Evolutionary conservation across 176 grass and related monocot genomes (phyloP), one percentile per base, ranked within the genome.

Genomic region (Carex littledalei): DNA sequence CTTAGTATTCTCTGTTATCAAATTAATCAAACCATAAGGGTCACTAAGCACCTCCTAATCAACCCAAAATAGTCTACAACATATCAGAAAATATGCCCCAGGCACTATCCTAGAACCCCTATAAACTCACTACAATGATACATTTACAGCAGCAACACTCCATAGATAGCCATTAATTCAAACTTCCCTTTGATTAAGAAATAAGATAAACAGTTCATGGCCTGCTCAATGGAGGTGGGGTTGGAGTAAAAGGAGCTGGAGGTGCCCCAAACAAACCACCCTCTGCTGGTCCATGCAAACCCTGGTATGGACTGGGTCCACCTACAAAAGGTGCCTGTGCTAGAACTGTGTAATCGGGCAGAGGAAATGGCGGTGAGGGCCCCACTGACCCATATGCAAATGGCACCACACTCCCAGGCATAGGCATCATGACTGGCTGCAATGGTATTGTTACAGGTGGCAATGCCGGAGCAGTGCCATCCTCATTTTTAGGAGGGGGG

Each of bases 171-270:
- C 39, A 50, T 74, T 50, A 69, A 50, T 50, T 49, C 13, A 22
- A 74, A 74, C 6, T 74, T 6, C 8, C 8, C 18, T 22, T 49
- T 74, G 20, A 74, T 45, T 47, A 74, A 72, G 18, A 49, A 4
- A n/a, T 47, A 49, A 49, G 41, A 50, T 10, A 61, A 60, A 41
- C n/a, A 77, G 20, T 16, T 83, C 80, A 83, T 50, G 80, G 80
- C 43, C 80, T 39, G 80, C 39, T 83, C 80, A 83, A 54, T 26
- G 80, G 61, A 83, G 80, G 80, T 17, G 63, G 63, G 63, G 80
- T 50, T 24, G 80, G 61, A 5, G 31, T 43, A 22, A 81, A 81
- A 49, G 80, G 20, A 67, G 62, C 29, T 65, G 37, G 59, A 52
- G 80, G 59, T 49, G 61, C 80, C 12, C 59, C 39, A 81, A 81